Conservation (phyloP, 2,329 filamentous ascomycete species). For the Colletotrichum brevisporum region DNA sequence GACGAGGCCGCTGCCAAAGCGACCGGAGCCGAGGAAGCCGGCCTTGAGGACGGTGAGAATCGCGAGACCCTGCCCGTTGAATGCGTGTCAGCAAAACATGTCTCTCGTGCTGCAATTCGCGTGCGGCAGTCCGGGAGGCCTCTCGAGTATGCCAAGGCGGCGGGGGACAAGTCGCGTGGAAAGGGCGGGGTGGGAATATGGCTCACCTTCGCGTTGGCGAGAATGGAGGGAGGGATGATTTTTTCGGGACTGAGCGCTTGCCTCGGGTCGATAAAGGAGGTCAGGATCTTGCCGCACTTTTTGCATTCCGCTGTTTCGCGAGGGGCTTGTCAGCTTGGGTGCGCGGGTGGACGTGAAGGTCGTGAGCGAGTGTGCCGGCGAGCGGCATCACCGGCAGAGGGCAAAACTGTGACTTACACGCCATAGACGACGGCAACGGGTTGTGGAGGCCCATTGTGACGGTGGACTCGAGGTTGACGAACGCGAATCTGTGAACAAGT, state of each 20-base stretch:
- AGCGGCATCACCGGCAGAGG: slow-evolving; percentile 41
- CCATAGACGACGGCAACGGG: slow-evolving; percentile 76
- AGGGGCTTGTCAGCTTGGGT: slow-evolving; percentile 30
- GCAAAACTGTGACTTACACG: slow-evolving; percentile 67
- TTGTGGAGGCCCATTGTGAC: slow-evolving; percentile 74
- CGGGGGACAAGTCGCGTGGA: slow-evolving; percentile 20
- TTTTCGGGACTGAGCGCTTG: slow-evolving; percentile 97
- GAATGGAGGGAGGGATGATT: slow-evolving; percentile 91
- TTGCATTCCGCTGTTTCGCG: slow-evolving; percentile 86
- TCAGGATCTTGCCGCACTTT: slow-evolving; percentile 95
- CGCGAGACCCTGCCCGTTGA: slow-evolving; percentile 74
- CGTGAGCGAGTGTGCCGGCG: slow-evolving; percentile 39
- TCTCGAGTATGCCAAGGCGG: slow-evolving; percentile 18
- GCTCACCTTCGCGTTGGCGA: slow-evolving; percentile 89
- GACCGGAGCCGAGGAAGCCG: slow-evolving; percentile 85
- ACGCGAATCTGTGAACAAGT: slow-evolving; percentile 1
- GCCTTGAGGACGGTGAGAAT: slow-evolving; percentile 90
- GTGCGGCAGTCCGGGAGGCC: slow-evolving; percentile 5
- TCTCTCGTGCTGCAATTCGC: background rate
- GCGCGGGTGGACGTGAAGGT: background rate
- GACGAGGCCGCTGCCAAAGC: slow-evolving; percentile 86
- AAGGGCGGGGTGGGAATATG: slow-evolving; percentile 29
- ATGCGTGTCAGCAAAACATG: slow-evolving; percentile 27
- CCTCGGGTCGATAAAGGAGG: slow-evolving; percentile 93
- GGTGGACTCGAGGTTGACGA: slow-evolving; percentile 24